Evolutionary conservation across 345 rosid genomes (phyloP).

Genomic region (Conringia planisiliqua): DNA sequence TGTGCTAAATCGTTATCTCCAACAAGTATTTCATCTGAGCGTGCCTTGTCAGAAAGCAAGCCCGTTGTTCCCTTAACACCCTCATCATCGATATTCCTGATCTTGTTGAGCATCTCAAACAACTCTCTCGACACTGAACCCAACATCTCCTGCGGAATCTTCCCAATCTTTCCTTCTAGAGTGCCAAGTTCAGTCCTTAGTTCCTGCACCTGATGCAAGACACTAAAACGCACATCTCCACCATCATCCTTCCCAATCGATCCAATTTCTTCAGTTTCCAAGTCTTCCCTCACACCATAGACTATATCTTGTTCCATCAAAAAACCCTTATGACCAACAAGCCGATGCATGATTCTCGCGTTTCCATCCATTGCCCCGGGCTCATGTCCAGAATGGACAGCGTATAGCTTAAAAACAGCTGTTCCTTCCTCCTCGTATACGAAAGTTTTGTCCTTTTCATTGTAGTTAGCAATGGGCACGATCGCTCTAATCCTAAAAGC

Average conservation of each 20-base stretch:
- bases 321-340: conserved; percentile 85
- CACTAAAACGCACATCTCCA: conserved; percentile 55
- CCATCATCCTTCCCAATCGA: conserved; percentile 64
- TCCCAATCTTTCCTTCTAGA: conserved; percentile 69
- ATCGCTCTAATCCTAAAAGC: conserved; percentile 96
- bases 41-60: conserved; percentile 53
- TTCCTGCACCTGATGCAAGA: conserved; percentile 83
- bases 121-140: conserved; percentile 73
- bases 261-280: conserved; percentile 65
- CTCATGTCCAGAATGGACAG: conserved; percentile 98
- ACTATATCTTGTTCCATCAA: conserved; percentile 70
- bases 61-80: conserved; percentile 51
- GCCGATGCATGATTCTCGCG: conserved; percentile 96
- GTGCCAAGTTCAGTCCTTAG: conserved; percentile 61
- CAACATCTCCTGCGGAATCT: conserved; percentile 55
- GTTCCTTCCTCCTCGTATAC: conserved; percentile 94
- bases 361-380: conserved; percentile 96
- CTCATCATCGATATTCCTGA: conserved; percentile 73
- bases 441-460: conserved; percentile 92
- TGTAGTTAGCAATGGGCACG: conserved; percentile 88
- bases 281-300: conserved; percentile 84
- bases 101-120: conserved; percentile 63
- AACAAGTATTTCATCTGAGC: conserved; percentile 64
- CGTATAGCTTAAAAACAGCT: conserved; percentile 89
- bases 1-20: conserved; percentile 80